Base-by-base conservation (phyloP, 805 yeast species). In the Kurtzmaniella cleridarum region DNA sequence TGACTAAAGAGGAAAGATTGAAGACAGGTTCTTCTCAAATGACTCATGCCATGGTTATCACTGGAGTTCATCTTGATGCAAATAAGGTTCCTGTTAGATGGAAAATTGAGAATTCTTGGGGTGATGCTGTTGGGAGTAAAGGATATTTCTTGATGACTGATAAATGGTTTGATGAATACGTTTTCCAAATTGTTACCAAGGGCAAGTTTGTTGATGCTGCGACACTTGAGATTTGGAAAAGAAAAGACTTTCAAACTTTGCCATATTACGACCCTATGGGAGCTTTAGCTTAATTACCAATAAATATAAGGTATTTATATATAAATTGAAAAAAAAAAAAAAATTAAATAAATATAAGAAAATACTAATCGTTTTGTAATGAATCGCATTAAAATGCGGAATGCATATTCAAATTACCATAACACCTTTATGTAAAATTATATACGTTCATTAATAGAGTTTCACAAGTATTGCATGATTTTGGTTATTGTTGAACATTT, bases 21-120 rank as follows among this genome's bases (percentile, higher is more conserved):
- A 62, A 70, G 43, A 80, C 83, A 47, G 79, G 78, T 41, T 79
- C 86, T 46, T 81, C 89, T 17, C 65, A 78, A 46, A 85, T 87
- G 95, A 87, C 95, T 12, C 96, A 87, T 54, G 96, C 96, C 28
- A 87, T 87, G 96, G 73, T 80, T 16, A 76, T 87, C 52, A 81
- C 89, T 10, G 95, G 80, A 26, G 91, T 84, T 34, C 89, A 86
- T 58, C 64, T 87, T 28, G 88, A 82, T 46, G 38, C 34, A 6
- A 51, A 60, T 27, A 70, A 71, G 11, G 34, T 36, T 3, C 73
- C 72, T 4, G 53, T 64, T 2, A 55, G 73, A 50, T 67, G 72
- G 73, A 67, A 66, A 50, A 63, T 67, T 38, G 66, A 67, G 45
- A 67, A 66, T 47, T 65, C 71, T 1, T 66, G 72, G 72, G 73